A percentile compares a stretch with the other conserved stretches of the same genome.
Conservation (phyloP, 2,329 filamentous ascomycete genomes). For the Dactylella cylindrospora region DNA sequence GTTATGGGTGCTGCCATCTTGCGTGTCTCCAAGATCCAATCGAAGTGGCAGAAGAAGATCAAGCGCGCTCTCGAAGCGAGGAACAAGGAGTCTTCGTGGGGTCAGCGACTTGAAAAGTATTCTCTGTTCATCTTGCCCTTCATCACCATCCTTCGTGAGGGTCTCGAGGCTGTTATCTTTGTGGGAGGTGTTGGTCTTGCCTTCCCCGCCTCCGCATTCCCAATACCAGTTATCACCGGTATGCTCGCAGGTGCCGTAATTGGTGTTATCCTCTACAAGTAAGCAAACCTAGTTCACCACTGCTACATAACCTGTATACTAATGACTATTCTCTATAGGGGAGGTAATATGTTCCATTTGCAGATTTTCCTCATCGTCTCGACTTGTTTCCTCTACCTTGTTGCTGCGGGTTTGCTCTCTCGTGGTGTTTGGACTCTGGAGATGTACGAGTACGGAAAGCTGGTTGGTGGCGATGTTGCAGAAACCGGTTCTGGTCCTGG, state of each 20-base stretch:
- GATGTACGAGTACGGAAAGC: conserved; percentile 66
- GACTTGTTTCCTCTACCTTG: conserved; percentile 80
- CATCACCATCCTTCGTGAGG: conserved; percentile 82
- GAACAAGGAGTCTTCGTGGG: conserved; percentile 51
- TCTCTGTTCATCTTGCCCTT: conserved; percentile 85
- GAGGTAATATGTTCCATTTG: conserved; percentile 65
- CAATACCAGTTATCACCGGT: conserved; percentile 73
- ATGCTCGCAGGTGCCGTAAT: conserved; percentile 66
- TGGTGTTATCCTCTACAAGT: conserved; percentile 78
- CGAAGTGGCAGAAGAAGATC: conserved; percentile 85
- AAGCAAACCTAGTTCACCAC: conserved; percentile 50
- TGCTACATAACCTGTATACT: conserved; percentile 29
- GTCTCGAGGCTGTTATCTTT: conserved; percentile 82
- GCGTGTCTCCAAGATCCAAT: conserved; percentile 77
- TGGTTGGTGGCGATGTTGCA: conserved; percentile 62
- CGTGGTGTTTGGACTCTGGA: conserved; percentile 75
- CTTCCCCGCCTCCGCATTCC: conserved; percentile 72
- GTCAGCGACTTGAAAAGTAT: conserved; percentile 74
- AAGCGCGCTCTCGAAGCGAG: conserved; percentile 65
- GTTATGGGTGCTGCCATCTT: conserved; percentile 77
- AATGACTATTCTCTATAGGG: conserved; percentile 47
- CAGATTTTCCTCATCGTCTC: conserved; percentile 80
- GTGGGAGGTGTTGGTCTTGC: conserved; percentile 79
- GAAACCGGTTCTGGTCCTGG: conserved; percentile 69
- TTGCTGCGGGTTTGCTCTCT: conserved; percentile 79